phyloP scores from a whole-genome alignment of 352 stramenopile species.

The Phytophthora meadii region DNA sequence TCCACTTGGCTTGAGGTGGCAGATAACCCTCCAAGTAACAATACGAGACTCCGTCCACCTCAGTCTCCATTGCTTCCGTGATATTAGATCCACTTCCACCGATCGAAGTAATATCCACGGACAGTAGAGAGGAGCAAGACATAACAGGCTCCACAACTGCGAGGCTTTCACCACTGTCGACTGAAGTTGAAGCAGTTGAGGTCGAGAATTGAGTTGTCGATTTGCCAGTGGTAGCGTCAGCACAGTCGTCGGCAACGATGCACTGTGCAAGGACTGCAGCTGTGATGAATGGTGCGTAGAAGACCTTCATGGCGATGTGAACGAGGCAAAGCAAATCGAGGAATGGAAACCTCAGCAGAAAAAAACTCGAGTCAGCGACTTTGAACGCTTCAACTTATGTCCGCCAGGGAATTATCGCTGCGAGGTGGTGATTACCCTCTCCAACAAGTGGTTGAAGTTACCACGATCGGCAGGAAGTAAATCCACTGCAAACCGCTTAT shows the following conservation, averaged over 20 bases:
- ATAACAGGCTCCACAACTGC: constrained; percentile 31
- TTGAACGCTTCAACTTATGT: too few relatives aligned
- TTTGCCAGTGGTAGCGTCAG: too few relatives aligned
- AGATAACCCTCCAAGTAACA: constrained; percentile 44
- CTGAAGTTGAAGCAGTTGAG: constrained; percentile 8
- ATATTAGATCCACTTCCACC: constrained; percentile 30
- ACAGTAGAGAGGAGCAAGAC: constrained; percentile 27
- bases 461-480: too few relatives aligned
- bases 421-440: too few relatives aligned
- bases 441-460: too few relatives aligned
- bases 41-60: constrained; percentile 35
- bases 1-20: constrained; percentile 37
- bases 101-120: constrained; percentile 32
- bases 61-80: constrained; percentile 27
- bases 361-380: too few relatives aligned
- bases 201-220: not conserved
- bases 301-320: constrained; percentile 13
- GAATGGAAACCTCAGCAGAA: too few relatives aligned
- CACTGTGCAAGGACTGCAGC: constrained; percentile 7
- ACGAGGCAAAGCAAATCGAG: too few relatives aligned
- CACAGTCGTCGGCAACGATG: constrained; percentile 4
- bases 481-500: too few relatives aligned
- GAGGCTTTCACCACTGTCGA: constrained; percentile 26
- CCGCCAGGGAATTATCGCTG: too few relatives aligned
- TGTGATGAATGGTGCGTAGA: constrained; percentile 11